Evolutionary conservation across 345 rosid species (phyloP), one percentile per base, ranked within the genome.

Genomic region (Camelina sativa): DNA sequence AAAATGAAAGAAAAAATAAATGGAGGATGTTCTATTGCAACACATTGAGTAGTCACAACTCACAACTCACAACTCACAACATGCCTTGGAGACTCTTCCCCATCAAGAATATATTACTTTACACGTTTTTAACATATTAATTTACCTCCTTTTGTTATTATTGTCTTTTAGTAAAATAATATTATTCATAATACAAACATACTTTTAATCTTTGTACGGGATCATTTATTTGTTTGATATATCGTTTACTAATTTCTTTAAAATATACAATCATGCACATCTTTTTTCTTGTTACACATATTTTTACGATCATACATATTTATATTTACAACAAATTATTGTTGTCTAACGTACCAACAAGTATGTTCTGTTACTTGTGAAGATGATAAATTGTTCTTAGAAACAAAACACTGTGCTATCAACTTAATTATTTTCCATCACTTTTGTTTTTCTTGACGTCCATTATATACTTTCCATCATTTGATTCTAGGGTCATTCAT

Each of bases 41-140:
- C 32, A 20, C 67, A 50, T 11, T 77, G 72, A 58, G 76, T 58
- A 71, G 73, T 71, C 80, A 71, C 80, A 57, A 48, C 22, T 20
- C 80, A 71, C 25, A 25, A 25, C 28, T 25, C 28, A 25, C 30
- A 28, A 71, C 63, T 71, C 80, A 65, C 80, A 58, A 48, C 80
- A 77, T 70, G 55, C 72, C 41, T 40, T 65, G 63, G 22, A 58
- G 62, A 48, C 72, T 64, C 71, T 63, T 59, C 67, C 46, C 68
- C 20, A 41, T 57, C 40, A 32, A 58, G 80, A 77, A 77, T 77
- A 65, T 77, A 65, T 77, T 65, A 65, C 80, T 71, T 77, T 71
- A 65, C 57, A 64, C 75, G 53, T 64, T 70, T 48, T 3, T 3
- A 1, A 44, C 2, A 30, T 17, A 53, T 62, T 76, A 20, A 12